Evolutionary conservation across 176 grass and related monocot species (phyloP).

Genomic region (Musa beccarii): DNA sequence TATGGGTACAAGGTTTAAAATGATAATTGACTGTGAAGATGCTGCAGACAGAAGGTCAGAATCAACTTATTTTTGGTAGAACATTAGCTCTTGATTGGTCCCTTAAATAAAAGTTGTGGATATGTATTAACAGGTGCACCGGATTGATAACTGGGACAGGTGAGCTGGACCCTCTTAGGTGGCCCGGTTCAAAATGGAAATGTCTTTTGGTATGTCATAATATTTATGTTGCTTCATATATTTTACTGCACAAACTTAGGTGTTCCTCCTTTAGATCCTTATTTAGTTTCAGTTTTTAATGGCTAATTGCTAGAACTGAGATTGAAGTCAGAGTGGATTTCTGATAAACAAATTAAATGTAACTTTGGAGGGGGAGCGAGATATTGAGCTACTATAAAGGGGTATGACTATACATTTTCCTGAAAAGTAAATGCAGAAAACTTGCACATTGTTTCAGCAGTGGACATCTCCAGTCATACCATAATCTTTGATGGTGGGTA

Average conservation of each 20-base stretch:
- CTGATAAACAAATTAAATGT: too few species aligned
- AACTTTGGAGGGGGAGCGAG: too few species aligned
- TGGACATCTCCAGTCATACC: not conserved
- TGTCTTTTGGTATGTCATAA: constrained; percentile 56
- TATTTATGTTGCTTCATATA: not conserved
- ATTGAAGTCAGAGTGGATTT: too few species aligned
- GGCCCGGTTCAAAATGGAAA: constrained; percentile 89
- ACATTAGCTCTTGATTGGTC: not conserved
- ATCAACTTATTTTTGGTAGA: constrained; percentile 3
- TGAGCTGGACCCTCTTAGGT: constrained; percentile 48
- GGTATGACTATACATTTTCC: too few species aligned
- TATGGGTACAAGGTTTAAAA: constrained; percentile 66
- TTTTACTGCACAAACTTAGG: not conserved
- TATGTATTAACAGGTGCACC: constrained; percentile 31
- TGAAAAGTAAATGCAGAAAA: not conserved
- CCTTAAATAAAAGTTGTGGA: not conserved
- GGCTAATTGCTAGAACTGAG: not conserved
- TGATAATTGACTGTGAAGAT: constrained; percentile 63
- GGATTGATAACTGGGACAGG: constrained; percentile 63
- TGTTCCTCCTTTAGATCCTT: too few species aligned
- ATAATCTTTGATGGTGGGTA: not conserved
- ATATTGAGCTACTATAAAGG: too few species aligned
- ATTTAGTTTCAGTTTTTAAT: not conserved
- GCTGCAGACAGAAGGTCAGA: constrained; percentile 61
- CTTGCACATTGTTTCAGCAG: not conserved